Conservation (phyloP, 148 eudicot species). For the Rhododendron molle region DNA sequence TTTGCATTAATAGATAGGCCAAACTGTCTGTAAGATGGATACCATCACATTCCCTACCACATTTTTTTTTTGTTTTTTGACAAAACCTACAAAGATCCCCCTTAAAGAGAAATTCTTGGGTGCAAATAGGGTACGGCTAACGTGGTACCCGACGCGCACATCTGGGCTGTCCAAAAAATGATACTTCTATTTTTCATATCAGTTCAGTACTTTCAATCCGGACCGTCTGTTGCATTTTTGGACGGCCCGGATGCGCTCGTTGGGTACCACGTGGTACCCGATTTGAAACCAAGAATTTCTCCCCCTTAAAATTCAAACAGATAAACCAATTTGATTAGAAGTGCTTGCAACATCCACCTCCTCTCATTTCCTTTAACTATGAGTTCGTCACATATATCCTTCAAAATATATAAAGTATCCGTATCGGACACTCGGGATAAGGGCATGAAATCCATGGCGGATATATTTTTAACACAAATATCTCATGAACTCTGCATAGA, state of each 20-base stretch:
- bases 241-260: too few relatives aligned
- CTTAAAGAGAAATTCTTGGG: too few relatives aligned
- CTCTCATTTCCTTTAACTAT: neutral
- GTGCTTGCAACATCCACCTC: too few relatives aligned
- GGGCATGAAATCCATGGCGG: neutral
- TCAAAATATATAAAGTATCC: neutral
- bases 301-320: neutral
- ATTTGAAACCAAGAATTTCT: too few relatives aligned
- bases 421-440: neutral
- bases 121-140: too few relatives aligned
- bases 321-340: neutral
- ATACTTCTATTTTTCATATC: too few relatives aligned
- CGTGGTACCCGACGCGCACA: too few relatives aligned
- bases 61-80: neutral
- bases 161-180: too few relatives aligned
- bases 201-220: too few relatives aligned
- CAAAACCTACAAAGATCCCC: neutral
- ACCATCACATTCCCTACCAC: conserved; percentile 1
- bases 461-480: neutral
- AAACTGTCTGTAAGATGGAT: neutral
- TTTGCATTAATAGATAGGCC: neutral
- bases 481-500: neutral
- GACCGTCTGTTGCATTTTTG: too few relatives aligned
- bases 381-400: neutral
- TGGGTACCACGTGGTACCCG: too few relatives aligned